Conservation (phyloP, 805 yeast species). For the Clavispora santaluciae region DNA sequence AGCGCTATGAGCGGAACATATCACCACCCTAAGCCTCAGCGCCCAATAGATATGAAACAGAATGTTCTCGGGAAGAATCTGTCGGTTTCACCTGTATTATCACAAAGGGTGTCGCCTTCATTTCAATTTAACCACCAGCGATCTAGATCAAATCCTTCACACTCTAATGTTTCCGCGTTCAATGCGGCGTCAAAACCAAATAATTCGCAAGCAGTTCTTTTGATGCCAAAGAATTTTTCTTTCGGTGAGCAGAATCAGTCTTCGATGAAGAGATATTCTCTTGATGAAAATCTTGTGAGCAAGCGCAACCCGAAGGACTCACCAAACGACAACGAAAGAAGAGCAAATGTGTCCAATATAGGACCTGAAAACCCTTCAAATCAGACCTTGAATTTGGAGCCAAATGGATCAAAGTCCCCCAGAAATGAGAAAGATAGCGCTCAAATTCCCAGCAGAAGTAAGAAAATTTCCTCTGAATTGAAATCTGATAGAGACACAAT, state of each 20-base stretch:
- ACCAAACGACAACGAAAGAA: not conserved
- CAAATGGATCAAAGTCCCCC: not conserved
- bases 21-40: slow-evolving; percentile 35
- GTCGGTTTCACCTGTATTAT: slow-evolving; percentile 9
- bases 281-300: slow-evolving; percentile 18
- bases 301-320: not conserved
- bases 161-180: slow-evolving; percentile 16
- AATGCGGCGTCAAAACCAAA: slow-evolving; percentile 7
- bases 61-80: slow-evolving; percentile 2
- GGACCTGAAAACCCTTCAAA: slow-evolving; percentile 4
- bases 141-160: slow-evolving; percentile 31
- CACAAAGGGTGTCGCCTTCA: slow-evolving; percentile 2
- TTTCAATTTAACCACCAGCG: slow-evolving; percentile 20
- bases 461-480: not conserved
- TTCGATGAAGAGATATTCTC: slow-evolving; percentile 21
- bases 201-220: slow-evolving; percentile 43
- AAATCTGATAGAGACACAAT: not conserved
- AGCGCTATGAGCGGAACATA: slow-evolving; percentile 7
- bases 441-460: not conserved
- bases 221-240: slow-evolving; percentile 46
- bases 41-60: slow-evolving; percentile 9
- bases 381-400: not conserved
- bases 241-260: slow-evolving; percentile 18
- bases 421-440: not conserved
- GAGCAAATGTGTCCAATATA: slow-evolving; percentile 15